Evolutionary conservation across 2,329 filamentous ascomycete species (phyloP).

Genomic region (Scedosporium minutisporum): DNA sequence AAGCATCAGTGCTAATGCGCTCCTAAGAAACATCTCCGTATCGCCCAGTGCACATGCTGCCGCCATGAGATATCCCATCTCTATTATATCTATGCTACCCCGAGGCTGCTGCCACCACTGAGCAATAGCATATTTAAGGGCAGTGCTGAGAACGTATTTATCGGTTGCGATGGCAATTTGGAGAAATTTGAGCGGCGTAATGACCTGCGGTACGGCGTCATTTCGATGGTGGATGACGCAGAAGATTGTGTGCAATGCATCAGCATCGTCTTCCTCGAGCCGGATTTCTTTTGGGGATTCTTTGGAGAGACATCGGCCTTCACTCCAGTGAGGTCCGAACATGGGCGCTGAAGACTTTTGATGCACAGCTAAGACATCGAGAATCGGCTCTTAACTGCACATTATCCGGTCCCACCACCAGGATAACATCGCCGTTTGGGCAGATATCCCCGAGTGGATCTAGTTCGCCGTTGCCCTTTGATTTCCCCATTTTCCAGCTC

Average conservation of each 20-base stretch:
- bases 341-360: slow-evolving; percentile 5
- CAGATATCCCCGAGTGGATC: not conserved
- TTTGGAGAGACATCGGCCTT: not conserved
- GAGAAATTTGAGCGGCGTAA: slow-evolving; percentile 10
- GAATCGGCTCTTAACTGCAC: slow-evolving; percentile 6
- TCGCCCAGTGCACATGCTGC: not conserved
- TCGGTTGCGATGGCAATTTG: slow-evolving; percentile 2
- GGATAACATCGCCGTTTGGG: not conserved
- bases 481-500: not conserved
- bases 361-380: slow-evolving; percentile 8
- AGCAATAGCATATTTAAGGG: not conserved
- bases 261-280: slow-evolving; percentile 4
- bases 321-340: slow-evolving; percentile 4
- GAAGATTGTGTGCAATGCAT: slow-evolving; percentile 3
- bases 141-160: slow-evolving; percentile 6
- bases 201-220: not conserved
- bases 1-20: not conserved
- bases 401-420: slow-evolving; percentile 2
- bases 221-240: slow-evolving; percentile 6
- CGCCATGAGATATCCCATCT: not conserved
- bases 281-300: not conserved
- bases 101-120: not conserved
- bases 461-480: not conserved
- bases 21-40: not conserved
- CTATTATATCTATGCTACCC: not conserved